Percentiles rank a stretch among this genome's conserved stretches.
Conservation (phyloP, 768 basidiomycete species). For the Russula emetica region DNA sequence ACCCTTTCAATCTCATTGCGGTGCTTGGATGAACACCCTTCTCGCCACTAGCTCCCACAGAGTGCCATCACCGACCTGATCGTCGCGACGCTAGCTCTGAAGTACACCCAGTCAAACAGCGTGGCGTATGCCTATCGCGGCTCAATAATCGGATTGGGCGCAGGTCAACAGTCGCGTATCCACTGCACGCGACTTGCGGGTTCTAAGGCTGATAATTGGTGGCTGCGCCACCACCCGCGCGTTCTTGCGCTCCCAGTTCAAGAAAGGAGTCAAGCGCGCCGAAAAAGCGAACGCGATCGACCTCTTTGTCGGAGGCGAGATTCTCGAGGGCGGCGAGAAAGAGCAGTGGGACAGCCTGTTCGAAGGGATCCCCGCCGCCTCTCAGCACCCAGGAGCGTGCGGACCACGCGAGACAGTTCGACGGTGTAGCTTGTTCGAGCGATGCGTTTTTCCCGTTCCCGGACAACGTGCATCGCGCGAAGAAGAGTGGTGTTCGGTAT, state of each 20-base stretch:
- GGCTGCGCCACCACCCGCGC: conserved; percentile 94
- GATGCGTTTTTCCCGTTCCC: conserved; percentile 99
- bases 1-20: background rate
- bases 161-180: conserved; percentile 97
- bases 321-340: conserved; percentile 84
- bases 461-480: conserved; percentile 92
- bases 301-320: conserved; percentile 87
- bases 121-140: conserved; percentile 93
- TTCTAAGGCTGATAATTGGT: conserved; percentile 98
- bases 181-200: conserved; percentile 99
- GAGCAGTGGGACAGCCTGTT: conserved; percentile 89
- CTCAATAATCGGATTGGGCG: conserved; percentile 91
- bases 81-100: conserved; percentile 92
- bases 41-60: conserved; percentile 54
- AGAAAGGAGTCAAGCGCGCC: conserved; percentile 94
- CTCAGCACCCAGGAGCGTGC: conserved; percentile 67
- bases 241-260: conserved; percentile 92
- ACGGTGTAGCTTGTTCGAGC: conserved; percentile 87
- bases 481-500: conserved; percentile 88
- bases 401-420: conserved; percentile 68
- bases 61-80: conserved; percentile 85
- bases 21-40: background rate
- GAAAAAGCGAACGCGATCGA: conserved; percentile 99
- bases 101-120: conserved; percentile 99
- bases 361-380: conserved; percentile 57